Base-by-base conservation (phyloP, 2,329 filamentous ascomycete species). In the Hirsutella minnesotensis region DNA sequence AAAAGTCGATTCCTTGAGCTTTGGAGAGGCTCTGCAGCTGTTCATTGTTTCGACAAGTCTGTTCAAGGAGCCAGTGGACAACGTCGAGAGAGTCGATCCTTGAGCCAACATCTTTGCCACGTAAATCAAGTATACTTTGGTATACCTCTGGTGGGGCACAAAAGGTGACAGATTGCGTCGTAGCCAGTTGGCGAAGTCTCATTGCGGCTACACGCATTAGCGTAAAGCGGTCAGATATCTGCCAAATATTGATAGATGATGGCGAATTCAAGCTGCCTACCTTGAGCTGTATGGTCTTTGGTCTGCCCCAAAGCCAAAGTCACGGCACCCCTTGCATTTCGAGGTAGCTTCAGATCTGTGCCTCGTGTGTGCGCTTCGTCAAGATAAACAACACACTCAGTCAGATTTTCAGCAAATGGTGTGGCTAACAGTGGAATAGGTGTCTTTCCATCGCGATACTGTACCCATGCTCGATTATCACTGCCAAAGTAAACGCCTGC, bases 271-370 rank as follows among this genome's bases (percentile, higher is more conserved):
- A n/a, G n/a, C n/a, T n/a, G 18, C 55, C 47, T 58, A 72, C 73
- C 73, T 67, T 83, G 77, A 0, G 79, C 75, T 0, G 72, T 69
- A 9, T 74, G 67, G 43, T 81, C 78, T 45, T 82, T 81, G 0
- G 73, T 78, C 42, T 77, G 69, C 1, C 69, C 66, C 0, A 74
- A 61, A 0, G 71, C 72, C 0, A 81, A 56, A 0, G 77, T 81
- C 1, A 81, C 50, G 0, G 75, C 77, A 0, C 69, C 77, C 1
- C 44, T 49, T 1, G 72, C 68, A 1, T 53, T 1, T 0, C 51
- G 21, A 0, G 75, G 75, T 2, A 82, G 58, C 45, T 72, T 75
- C 1, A 82, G 55, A 47, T 82, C 77, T 0, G 72, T 78, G 0
- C 78, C 78, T 3, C 78, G 61, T 0, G 75, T 79, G 39, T 82